A percentile compares a stretch with the other conserved stretches of the same genome.
Evolutionary conservation across 352 stramenopile species (phyloP).

Genomic region (Phytophthora cryptogea): DNA sequence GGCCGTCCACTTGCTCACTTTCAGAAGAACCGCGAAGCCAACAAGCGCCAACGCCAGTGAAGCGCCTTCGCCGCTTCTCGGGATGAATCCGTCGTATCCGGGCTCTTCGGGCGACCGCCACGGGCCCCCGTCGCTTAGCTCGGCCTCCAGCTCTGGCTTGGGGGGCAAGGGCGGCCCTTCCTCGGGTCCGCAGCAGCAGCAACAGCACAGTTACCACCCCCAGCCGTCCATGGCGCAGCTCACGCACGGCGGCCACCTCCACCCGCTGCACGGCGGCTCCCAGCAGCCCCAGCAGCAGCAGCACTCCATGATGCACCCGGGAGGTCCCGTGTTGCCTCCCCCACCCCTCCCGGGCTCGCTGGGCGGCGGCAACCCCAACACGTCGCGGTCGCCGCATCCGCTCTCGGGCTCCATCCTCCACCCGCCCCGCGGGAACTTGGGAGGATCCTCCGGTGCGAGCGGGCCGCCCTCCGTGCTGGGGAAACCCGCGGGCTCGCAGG

Average conservation of each 20-base stretch:
- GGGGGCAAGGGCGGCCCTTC: constrained; percentile 44
- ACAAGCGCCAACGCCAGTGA: constrained; percentile 7
- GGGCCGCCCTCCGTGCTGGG: constrained; percentile 56
- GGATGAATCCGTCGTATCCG: constrained; percentile 85
- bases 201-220: constrained; percentile 66
- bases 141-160: constrained; percentile 32
- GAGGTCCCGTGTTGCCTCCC: constrained; percentile 61
- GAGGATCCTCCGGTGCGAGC: constrained; percentile 28
- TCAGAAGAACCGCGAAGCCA: constrained; percentile 25
- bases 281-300: constrained; percentile 34
- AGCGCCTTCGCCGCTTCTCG: constrained; percentile 2
- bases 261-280: constrained; percentile 70
- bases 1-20: constrained; percentile 12
- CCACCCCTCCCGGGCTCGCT: constrained; percentile 64
- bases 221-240: constrained; percentile 73
- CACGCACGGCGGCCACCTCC: constrained; percentile 42
- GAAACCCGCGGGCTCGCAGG: constrained; percentile 47
- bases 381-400: constrained; percentile 67
- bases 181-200: constrained; percentile 23
- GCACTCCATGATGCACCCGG: constrained; percentile 60
- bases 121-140: constrained; percentile 48
- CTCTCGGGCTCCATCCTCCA: constrained; percentile 74
- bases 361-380: constrained; percentile 40
- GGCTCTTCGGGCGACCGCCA: constrained; percentile 71
- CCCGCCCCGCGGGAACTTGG: constrained; percentile 50